Conservation (phyloP, 257 asterid species). For the Solanum paucissectum region DNA sequence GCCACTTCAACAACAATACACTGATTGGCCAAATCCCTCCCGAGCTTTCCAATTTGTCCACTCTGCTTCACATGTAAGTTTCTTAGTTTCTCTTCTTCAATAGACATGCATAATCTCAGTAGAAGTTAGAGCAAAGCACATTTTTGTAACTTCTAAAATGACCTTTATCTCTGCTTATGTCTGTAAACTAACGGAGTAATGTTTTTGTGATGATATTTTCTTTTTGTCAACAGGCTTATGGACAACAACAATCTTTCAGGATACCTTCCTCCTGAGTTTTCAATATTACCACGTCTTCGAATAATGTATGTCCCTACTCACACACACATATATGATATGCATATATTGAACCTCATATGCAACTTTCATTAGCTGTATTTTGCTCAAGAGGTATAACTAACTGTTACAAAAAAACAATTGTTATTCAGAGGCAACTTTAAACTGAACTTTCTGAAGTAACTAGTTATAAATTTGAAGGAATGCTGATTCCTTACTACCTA, state of each 20-base stretch:
- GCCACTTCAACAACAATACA: constrained; percentile 44
- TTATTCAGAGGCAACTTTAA: background rate
- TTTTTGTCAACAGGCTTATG: constrained; percentile 22
- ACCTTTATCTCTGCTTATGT: background rate
- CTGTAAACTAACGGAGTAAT: background rate
- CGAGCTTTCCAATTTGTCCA: constrained; percentile 22
- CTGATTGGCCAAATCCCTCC: constrained; percentile 38
- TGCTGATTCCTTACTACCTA: background rate
- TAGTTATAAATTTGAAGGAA: background rate
- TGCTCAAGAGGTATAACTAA: background rate
- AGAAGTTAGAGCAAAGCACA: background rate
- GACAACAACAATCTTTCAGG: constrained; percentile 62
- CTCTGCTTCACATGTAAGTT: constrained; percentile 33
- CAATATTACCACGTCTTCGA: constrained; percentile 11
- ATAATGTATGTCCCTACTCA: constrained; percentile 25
- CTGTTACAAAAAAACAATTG: background rate
- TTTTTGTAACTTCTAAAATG: background rate
- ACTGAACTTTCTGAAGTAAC: background rate
- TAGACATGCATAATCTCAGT: background rate
- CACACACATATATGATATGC: background rate
- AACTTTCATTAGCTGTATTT: background rate
- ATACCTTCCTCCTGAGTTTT: constrained; percentile 36
- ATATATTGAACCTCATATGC: background rate
- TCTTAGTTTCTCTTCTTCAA: background rate
- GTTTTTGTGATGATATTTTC: background rate